Evolutionary conservation across 768 basidiomycete genomes (phyloP).

Genomic region (Favolaschia claudopus): DNA sequence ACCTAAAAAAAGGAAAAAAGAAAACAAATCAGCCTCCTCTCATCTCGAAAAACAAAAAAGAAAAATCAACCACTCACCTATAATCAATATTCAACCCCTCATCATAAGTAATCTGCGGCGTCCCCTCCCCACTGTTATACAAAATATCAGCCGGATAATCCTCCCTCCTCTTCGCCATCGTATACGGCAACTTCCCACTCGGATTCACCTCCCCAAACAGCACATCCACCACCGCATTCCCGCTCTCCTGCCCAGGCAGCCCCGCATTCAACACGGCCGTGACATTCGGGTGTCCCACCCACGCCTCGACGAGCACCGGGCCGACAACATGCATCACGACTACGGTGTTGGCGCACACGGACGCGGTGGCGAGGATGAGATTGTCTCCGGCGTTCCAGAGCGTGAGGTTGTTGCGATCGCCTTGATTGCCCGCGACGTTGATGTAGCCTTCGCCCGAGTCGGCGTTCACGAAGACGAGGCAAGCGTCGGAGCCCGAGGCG

Average conservation of each 20-base stretch:
- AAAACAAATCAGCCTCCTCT: not conserved
- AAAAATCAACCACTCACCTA: constrained; percentile 27
- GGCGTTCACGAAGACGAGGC: constrained; percentile 36
- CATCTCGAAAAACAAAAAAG: not conserved
- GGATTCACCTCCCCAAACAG: constrained; percentile 66
- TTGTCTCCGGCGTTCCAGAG: constrained; percentile 50
- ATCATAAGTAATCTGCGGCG: constrained; percentile 21
- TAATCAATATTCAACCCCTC: constrained; percentile 38
- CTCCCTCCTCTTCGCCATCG: constrained; percentile 58
- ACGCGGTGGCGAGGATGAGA: constrained; percentile 55
- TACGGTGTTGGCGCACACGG: constrained; percentile 63
- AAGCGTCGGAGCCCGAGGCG: constrained; percentile 34
- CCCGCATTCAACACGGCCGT: constrained; percentile 50
- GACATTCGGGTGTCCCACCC: constrained; percentile 70
- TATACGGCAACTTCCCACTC: constrained; percentile 55
- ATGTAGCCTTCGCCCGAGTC: constrained; percentile 54
- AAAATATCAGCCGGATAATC: constrained; percentile 53
- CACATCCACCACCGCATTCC: constrained; percentile 64
- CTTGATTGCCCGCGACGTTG: constrained; percentile 43
- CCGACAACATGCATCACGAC: constrained; percentile 71
- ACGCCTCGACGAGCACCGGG: constrained; percentile 60
- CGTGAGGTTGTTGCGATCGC: constrained; percentile 44
- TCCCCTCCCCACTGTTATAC: not conserved
- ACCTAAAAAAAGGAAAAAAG: not conserved
- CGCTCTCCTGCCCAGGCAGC: constrained; percentile 67